Conservation (phyloP, 306 rosid species). For the Medicago arabica region DNA sequence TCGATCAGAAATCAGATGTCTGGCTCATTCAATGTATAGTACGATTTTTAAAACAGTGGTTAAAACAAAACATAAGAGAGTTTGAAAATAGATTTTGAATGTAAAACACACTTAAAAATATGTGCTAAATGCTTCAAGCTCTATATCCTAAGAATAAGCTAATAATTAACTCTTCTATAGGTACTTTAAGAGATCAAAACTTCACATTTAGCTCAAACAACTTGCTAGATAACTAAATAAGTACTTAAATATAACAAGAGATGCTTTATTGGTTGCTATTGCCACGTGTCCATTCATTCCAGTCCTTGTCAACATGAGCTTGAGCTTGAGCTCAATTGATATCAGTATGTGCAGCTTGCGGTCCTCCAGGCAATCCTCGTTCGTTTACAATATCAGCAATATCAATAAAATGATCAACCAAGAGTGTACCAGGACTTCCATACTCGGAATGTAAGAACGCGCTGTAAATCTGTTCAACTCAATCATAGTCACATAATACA, state of each 20-base stretch:
- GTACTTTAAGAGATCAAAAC: conserved; percentile 39
- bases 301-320: conserved; percentile 83
- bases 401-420: conserved; percentile 79
- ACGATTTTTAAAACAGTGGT: too few relatives aligned
- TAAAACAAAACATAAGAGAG: too few relatives aligned
- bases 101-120: too few relatives aligned
- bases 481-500: background rate
- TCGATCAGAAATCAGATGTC: too few relatives aligned
- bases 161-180: background rate
- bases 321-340: conserved; percentile 81
- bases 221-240: too few relatives aligned
- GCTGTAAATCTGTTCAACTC: conserved; percentile 65
- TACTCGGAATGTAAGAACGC: conserved; percentile 81
- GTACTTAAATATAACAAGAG: too few relatives aligned
- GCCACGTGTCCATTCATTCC: conserved; percentile 80
- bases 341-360: conserved; percentile 85
- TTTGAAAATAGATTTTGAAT: too few relatives aligned
- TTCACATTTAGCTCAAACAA: conserved; percentile 40
- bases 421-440: conserved; percentile 94
- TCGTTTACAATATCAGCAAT: conserved; percentile 76
- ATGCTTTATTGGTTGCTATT: conserved; percentile 41
- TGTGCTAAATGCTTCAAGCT: conserved; percentile 5
- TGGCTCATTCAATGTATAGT: too few relatives aligned
- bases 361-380: conserved; percentile 83
- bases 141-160: background rate